Evolutionary conservation across 2,329 filamentous ascomycete genomes (phyloP), one percentile per base, ranked within the genome.

Genomic region (Microdochium bolleyi): DNA sequence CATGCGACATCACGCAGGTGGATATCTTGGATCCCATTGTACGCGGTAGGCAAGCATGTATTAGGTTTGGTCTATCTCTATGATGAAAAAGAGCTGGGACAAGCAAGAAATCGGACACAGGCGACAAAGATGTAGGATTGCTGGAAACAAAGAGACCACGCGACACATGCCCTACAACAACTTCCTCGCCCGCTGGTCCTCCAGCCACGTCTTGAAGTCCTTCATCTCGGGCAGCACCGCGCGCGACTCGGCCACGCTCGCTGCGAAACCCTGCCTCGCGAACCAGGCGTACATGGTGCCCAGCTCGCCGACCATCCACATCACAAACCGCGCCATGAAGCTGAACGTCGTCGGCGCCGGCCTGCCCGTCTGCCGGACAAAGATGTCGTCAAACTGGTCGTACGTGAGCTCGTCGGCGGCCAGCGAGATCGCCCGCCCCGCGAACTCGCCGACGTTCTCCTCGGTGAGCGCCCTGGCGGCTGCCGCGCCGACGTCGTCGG

Each of bases 401-500:
- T 64, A 63, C 1, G 64, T 70, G 48, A 72, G 53, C 52, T 74
- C 71, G 49, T 74, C 71, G 2, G 70, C 71, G 0, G 70, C 73
- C 1, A 75, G 56, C 2, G 68, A 67, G n/a, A 73, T 56, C 2
- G 60, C 63, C 11, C 48, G 24, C 24, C 59, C 61, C n/a, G 53
- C 60, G 53, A 61, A 71, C 41, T 9, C 52, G 21, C 3, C 61
- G 60, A 0, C 66, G 64, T 19, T 64, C 50, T 3, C 60, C 7
- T 30, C 71, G 64, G 0, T 68, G 67, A 55, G 63, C 53, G 41
- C 41, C 41, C 19, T 46, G 0, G 66, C 69, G 2, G 61, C 67
- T 48, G 70, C 64, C n/a, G 61, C 49, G 22, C 71, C 71, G 51
- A 74, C 70, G 58, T 75, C 72, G 13, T 62, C 58, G 2, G 59